Percentiles rank a stretch among this genome's conserved stretches.
phyloP scores from a whole-genome alignment of 805 yeast species.

The Grigorovia humatica region DNA sequence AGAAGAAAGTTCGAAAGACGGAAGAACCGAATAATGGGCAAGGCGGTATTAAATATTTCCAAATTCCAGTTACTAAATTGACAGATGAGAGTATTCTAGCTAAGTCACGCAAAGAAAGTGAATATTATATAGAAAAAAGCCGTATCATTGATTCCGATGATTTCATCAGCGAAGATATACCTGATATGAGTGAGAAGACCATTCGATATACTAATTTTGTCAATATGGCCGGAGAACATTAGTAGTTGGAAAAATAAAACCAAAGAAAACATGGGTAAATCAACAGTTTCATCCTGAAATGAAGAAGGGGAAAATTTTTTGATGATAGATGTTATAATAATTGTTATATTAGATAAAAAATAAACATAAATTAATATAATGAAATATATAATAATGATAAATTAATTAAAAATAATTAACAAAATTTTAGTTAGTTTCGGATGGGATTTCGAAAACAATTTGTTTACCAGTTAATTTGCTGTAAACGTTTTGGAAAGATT shows the following conservation, averaged over 20 bases:
- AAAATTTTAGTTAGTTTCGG: constrained; percentile 28
- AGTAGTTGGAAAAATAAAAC: neutral
- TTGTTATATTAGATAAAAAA: constrained; percentile 2
- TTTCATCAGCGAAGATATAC: neutral
- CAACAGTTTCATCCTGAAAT: neutral
- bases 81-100: neutral
- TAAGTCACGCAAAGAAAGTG: neutral
- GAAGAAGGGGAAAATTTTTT: neutral
- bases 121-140: neutral
- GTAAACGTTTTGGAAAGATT: constrained; percentile 98
- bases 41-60: constrained; percentile 17
- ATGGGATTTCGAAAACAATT: constrained; percentile 93
- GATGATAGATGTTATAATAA: neutral
- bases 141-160: neutral
- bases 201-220: constrained; percentile 15
- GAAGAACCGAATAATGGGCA: neutral
- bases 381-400: constrained; percentile 5
- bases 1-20: neutral
- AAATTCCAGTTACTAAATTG: constrained; percentile 20
- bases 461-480: constrained; percentile 98
- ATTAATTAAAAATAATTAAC: constrained; percentile 1
- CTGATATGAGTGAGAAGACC: constrained; percentile 1
- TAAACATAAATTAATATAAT: constrained; percentile 3
- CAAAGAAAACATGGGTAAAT: neutral
- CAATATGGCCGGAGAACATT: constrained; percentile 9